Base-by-base conservation (phyloP, 257 asterid genomes). In the Nicotiana knightiana region DNA sequence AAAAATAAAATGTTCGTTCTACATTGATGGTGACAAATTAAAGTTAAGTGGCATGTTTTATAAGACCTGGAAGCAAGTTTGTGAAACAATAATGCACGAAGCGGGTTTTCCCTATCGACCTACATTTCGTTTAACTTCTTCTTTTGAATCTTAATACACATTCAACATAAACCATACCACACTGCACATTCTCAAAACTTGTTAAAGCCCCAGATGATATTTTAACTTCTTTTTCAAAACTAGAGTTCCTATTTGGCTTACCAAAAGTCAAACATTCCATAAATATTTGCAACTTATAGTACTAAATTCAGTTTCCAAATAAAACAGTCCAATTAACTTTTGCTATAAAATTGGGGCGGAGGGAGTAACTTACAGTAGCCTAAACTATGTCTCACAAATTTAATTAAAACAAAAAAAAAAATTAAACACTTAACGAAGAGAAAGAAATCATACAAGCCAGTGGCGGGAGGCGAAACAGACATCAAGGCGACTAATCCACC, bases 401-500 rank as follows among this genome's bases (percentile, higher is more conserved):
- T 32, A 32, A 32, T 32, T 21, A n/a, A n/a, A n/a, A n/a, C 9
- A 9, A 43, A 43, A 3, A 12, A 3, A 43, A 70, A 43, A 17
- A 39, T n/a, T 39, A 68, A 37, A 28, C 33, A 26, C 17, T 3
- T 43, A 62, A 62, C 35, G 11, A 15, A 28, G 78, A 32, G 18
- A 9, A n/a, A 54, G 84, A 67, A 63, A 28, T 21, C 86, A 84
- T 85, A 89, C 92, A 79, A 93, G 92, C 98, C 97, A 96, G 83
- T 96, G 99, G 78, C 95, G 89, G 4, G 97, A 90, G 82, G 99
- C 86, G 84, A 91, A 96, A 67, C 94, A 85, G 81, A 94, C 83
- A 65, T 96, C 99, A 39, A 94, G 92, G 54, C 98, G 98, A 87
- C 98, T 94, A 80, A 96, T 89, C 94, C 93, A 91, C 99, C 99